phyloP scores from a whole-genome alignment of 1,284 basidiomycete genomes.

The Anthracocystis panici-leucophaei region DNA sequence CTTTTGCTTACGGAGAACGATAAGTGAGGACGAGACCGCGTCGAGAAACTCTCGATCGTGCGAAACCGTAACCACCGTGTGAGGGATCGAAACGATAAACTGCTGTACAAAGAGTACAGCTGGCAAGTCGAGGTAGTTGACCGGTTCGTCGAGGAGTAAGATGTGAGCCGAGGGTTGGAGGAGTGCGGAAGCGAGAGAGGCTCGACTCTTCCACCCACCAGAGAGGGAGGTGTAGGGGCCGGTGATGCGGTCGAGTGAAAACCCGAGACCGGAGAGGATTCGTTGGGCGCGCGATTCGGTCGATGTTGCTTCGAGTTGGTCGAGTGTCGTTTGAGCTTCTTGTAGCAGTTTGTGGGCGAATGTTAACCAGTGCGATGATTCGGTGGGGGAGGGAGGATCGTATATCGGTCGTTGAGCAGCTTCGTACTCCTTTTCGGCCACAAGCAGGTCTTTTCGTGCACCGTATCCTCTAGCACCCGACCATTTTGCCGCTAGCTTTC shows the following conservation, averaged over 20 bases:
- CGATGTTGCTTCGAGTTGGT: conserved; percentile 70
- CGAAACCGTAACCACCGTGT: conserved; percentile 76
- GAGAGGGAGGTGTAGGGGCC: conserved; percentile 74
- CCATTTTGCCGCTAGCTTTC: conserved; percentile 74
- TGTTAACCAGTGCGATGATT: conserved; percentile 47
- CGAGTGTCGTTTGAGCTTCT: conserved; percentile 52
- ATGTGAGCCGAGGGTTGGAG: conserved; percentile 71
- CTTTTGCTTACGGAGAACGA: conserved; percentile 75
- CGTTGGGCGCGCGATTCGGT: conserved; percentile 75
- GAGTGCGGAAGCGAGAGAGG: conserved; percentile 72
- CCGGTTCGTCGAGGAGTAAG: conserved; percentile 71
- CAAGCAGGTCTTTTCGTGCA: conserved; percentile 75
- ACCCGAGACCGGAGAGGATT: conserved; percentile 78
- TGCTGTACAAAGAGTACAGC: conserved; percentile 73
- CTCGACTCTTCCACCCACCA: conserved; percentile 79
- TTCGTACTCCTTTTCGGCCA: conserved; percentile 65
- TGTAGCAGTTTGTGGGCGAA: conserved; percentile 70
- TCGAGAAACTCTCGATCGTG: conserved; percentile 81
- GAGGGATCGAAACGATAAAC: conserved; percentile 72
- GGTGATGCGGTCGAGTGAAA: conserved; percentile 73
- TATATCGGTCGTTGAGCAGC: conserved; percentile 52
- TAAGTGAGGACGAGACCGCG: conserved; percentile 77
- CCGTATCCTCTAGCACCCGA: conserved; percentile 76
- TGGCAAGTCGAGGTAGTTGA: conserved; percentile 71
- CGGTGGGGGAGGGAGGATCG: conserved; percentile 13